These are phyloP conservation scores for Rubia balearica DNA, from an alignment of 305 asterid genomes.

Conservation along the genomic window DNA sequence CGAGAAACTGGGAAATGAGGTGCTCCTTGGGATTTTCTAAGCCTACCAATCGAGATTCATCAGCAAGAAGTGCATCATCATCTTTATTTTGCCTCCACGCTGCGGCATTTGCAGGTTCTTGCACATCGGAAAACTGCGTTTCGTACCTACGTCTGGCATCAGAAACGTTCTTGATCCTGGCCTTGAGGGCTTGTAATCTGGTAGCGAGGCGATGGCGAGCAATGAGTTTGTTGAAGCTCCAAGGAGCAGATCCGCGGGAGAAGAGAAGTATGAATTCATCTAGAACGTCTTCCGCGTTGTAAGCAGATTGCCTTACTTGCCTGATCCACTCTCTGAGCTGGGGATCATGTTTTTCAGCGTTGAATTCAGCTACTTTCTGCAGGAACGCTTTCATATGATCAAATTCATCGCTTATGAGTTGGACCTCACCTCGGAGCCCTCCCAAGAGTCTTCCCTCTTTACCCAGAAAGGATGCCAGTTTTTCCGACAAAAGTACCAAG, in stretches of 20 bases:
- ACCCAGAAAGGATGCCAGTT: neutral
- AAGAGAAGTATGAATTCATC: constrained; percentile 7
- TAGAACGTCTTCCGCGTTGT: constrained; percentile 11
- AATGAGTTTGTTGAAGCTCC: neutral
- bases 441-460: constrained; percentile 6
- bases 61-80: neutral
- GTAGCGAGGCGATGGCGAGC: constrained; percentile 5
- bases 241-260: neutral
- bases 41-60: constrained; percentile 5
- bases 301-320: constrained; percentile 14
- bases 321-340: constrained; percentile 5
- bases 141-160: neutral
- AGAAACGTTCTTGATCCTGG: neutral
- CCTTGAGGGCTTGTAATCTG: neutral
- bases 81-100: neutral
- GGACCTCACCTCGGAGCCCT: constrained; percentile 8
- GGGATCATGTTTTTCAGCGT: neutral
- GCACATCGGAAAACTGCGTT: neutral
- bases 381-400: constrained; percentile 11
- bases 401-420: neutral
- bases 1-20: constrained; percentile 2
- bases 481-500: neutral
- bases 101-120: neutral
- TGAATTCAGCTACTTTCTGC: neutral
- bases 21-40: constrained; percentile 4